A percentile compares a stretch with the other conserved stretches of the same genome.
Evolutionary conservation across 2,329 filamentous ascomycete species (phyloP).

Genomic region (Epichloe baconii): DNA sequence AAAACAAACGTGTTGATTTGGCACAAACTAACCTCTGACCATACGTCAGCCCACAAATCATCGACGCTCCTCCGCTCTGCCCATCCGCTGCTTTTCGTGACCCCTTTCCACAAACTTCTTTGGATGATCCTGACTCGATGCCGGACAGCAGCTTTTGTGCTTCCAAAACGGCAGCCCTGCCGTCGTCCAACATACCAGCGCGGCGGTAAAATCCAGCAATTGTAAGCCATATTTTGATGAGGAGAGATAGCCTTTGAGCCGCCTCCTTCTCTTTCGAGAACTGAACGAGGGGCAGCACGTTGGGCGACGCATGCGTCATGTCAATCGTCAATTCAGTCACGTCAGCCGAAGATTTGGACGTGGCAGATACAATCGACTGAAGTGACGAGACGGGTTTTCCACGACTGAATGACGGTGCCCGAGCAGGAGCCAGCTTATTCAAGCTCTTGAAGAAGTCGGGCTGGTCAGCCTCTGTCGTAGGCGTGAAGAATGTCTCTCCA

Average conservation of each 20-base stretch:
- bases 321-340: slow-evolving; percentile 27
- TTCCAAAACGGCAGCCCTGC: slow-evolving; percentile 66
- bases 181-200: slow-evolving; percentile 67
- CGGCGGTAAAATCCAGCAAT: slow-evolving; percentile 80
- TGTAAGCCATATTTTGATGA: slow-evolving; percentile 80
- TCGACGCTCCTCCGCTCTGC: slow-evolving; percentile 70
- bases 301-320: slow-evolving; percentile 30
- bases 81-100: slow-evolving; percentile 57
- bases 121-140: slow-evolving; percentile 54
- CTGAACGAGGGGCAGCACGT: slow-evolving; percentile 37
- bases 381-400: slow-evolving; percentile 30
- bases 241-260: slow-evolving; percentile 34
- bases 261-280: slow-evolving; percentile 41
- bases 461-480: slow-evolving; percentile 27
- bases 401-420: slow-evolving; percentile 28
- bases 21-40: slow-evolving; percentile 52
- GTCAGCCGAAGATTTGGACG: slow-evolving; percentile 24
- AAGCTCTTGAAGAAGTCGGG: slow-evolving; percentile 32
- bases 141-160: slow-evolving; percentile 61
- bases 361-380: slow-evolving; percentile 31
- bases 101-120: slow-evolving; percentile 47
- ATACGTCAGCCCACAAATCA: slow-evolving; percentile 74
- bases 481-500: slow-evolving; percentile 37
- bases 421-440: slow-evolving; percentile 25
- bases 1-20: background rate